Percentiles rank a stretch among this genome's conserved stretches.
Evolutionary conservation across 73 alveolate species (phyloP).

Genomic region (Paraurostyla sp.): DNA sequence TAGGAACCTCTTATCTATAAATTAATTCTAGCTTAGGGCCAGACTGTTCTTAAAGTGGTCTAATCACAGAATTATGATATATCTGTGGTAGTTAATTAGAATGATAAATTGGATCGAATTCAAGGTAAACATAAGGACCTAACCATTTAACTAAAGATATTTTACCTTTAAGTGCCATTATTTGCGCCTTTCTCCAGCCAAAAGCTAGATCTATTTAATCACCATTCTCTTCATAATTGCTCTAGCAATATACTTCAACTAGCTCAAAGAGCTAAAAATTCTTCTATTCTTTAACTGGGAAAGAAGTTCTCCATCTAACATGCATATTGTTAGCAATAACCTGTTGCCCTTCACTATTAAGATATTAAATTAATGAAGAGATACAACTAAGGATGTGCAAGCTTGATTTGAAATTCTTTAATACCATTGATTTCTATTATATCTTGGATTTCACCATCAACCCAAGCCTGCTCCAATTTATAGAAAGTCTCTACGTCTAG

Average conservation of each 20-base stretch:
- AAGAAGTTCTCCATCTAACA: slow-evolving; percentile 11
- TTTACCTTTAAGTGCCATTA: background rate
- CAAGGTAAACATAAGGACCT: slow-evolving; percentile 34
- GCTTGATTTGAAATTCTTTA: background rate
- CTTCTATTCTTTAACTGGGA: background rate
- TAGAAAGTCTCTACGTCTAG: slow-evolving; percentile 14
- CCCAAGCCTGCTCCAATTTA: slow-evolving; percentile 18
- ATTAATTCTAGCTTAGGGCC: slow-evolving; percentile 22
- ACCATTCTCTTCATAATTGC: background rate
- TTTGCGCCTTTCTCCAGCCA: slow-evolving; percentile 38
- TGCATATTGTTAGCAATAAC: background rate
- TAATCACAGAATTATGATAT: background rate
- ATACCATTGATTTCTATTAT: background rate
- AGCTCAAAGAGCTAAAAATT: background rate
- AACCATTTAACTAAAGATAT: background rate
- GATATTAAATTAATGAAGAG: background rate
- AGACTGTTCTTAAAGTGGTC: background rate
- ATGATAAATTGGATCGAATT: slow-evolving; percentile 19
- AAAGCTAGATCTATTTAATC: background rate
- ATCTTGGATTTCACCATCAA: slow-evolving; percentile 21
- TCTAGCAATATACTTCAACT: slow-evolving; percentile 1
- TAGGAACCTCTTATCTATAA: background rate
- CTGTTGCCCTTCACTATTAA: slow-evolving; percentile 20
- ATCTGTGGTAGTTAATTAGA: slow-evolving; percentile 8
- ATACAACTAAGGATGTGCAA: slow-evolving; percentile 19